These are phyloP conservation scores for Pharnaceum exiguum DNA, from an alignment of 148 eudicot species.

Conservation along the genomic window DNA sequence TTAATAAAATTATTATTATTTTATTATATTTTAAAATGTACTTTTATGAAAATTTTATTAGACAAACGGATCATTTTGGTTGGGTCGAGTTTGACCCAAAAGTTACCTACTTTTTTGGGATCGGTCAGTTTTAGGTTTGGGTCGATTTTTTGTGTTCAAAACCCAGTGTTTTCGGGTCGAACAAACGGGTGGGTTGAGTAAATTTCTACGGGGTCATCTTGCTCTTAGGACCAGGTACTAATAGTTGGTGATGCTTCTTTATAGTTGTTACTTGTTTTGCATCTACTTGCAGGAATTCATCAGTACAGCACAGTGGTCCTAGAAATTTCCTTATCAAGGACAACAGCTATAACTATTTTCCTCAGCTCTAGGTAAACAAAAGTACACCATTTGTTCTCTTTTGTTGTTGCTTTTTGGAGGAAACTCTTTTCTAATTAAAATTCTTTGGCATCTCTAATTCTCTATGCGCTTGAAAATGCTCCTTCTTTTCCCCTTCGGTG, in stretches of 20 bases:
- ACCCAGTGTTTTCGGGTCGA: too few species aligned
- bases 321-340: neutral
- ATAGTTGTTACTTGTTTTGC: conserved; percentile 42
- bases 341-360: conserved; percentile 17
- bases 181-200: too few species aligned
- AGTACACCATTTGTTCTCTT: conserved; percentile 2
- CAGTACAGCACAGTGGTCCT: conserved; percentile 38
- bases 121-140: too few species aligned
- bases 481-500: too few species aligned
- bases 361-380: conserved; percentile 2
- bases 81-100: too few species aligned
- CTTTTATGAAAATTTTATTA: too few species aligned
- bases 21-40: too few species aligned
- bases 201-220: too few species aligned
- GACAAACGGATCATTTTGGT: too few species aligned
- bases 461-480: neutral
- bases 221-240: conserved; percentile 21
- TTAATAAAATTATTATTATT: too few species aligned
- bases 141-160: too few species aligned
- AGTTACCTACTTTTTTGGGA: too few species aligned
- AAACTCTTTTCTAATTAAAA: neutral
- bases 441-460: neutral
- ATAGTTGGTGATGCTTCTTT: conserved; percentile 41
- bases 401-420: conserved; percentile 4
- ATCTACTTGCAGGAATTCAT: conserved; percentile 27